Conservation (phyloP, 768 basidiomycete genomes). For the Tubosaeta brunneosetosa region DNA sequence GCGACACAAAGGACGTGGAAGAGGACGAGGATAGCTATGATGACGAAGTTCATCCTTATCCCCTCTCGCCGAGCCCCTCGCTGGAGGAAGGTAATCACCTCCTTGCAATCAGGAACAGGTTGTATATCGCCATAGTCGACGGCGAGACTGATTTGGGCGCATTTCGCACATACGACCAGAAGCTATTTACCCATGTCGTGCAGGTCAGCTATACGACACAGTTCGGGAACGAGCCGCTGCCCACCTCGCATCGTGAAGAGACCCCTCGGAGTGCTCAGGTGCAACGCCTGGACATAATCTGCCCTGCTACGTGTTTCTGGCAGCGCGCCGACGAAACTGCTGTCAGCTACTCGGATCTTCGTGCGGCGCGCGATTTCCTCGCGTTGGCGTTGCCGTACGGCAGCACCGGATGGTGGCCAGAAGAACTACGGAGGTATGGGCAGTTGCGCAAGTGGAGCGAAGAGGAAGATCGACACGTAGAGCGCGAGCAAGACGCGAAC, state of each 20-base stretch:
- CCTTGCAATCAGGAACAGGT: conserved; percentile 3
- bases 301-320: background rate
- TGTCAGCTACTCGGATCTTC: conserved; percentile 34
- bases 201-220: conserved; percentile 3
- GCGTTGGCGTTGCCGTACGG: conserved; percentile 36
- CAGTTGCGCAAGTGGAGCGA: background rate
- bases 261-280: background rate
- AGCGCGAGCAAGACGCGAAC: background rate
- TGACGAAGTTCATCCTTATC: background rate
- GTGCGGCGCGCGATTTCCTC: conserved; percentile 42
- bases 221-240: too few relatives aligned
- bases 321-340: conserved; percentile 7
- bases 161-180: conserved; percentile 9
- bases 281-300: background rate
- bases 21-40: background rate
- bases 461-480: too few relatives aligned
- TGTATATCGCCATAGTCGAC: conserved; percentile 21
- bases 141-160: conserved; percentile 3
- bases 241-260: background rate
- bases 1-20: background rate
- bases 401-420: background rate
- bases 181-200: conserved; percentile 20
- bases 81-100: conserved; percentile 5
- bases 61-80: background rate
- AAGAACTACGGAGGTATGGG: background rate